A percentile compares a stretch with the other conserved stretches of the same genome.
Conservation (phyloP, 257 asterid genomes). For the Lantana camara region DNA sequence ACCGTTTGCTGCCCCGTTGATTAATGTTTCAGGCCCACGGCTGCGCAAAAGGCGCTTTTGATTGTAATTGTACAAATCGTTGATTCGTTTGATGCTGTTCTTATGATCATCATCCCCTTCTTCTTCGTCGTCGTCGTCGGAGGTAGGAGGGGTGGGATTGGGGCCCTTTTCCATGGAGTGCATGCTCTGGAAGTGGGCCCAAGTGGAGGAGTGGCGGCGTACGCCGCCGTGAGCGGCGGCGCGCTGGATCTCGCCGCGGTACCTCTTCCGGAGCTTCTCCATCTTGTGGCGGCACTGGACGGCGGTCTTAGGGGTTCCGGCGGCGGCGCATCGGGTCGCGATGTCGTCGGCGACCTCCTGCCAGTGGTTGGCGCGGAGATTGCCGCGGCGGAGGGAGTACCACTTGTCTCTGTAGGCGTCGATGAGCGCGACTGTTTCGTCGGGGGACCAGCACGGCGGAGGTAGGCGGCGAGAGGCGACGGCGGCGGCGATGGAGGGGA, state of each 20-base stretch:
- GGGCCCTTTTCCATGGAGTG: conserved; percentile 90
- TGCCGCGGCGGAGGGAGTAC: conserved; percentile 96
- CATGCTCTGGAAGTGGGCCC: conserved; percentile 92
- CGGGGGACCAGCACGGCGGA: conserved; percentile 98
- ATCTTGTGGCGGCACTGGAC: conserved; percentile 99
- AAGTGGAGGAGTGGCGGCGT: conserved; percentile 67
- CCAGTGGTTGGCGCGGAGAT: conserved; percentile 92
- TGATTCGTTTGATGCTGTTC: conserved; percentile 48
- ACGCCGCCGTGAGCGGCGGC: conserved; percentile 77
- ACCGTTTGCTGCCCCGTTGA: conserved; percentile 58
- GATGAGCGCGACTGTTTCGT: conserved; percentile 81
- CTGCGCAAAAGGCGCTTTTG: conserved; percentile 34
- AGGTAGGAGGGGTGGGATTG: conserved; percentile 52
- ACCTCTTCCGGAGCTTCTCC: conserved; percentile 97
- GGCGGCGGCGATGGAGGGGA: conserved; percentile 47
- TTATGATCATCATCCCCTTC: conserved; percentile 48
- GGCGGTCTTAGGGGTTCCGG: conserved; percentile 59
- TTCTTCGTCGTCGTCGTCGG: conserved; percentile 51
- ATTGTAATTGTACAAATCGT: conserved; percentile 49
- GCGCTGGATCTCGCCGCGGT: conserved; percentile 90
- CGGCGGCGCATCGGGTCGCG: conserved; percentile 55
- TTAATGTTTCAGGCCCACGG: conserved; percentile 39
- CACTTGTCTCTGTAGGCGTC: conserved; percentile 78
- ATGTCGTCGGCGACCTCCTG: conserved; percentile 96
- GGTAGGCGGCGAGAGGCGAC: conserved; percentile 80